These are phyloP conservation scores for Davidsoniella eucalypti DNA, from an alignment of 2,329 filamentous ascomycete genomes.

Conservation along the genomic window DNA sequence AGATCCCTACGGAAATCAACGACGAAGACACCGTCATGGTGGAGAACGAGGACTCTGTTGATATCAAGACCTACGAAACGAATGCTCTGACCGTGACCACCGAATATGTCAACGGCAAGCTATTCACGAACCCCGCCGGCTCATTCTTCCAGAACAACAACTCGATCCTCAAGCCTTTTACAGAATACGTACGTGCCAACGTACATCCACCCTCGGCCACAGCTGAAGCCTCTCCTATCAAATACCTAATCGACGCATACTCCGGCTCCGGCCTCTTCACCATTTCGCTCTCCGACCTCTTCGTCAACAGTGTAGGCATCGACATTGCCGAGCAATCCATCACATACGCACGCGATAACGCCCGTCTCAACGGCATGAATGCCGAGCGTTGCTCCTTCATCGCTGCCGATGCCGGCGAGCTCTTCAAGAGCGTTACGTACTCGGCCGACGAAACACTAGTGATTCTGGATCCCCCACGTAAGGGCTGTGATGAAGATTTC, in stretches of 20 bases:
- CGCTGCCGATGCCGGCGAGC: conserved; percentile 66
- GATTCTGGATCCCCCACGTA: conserved; percentile 92
- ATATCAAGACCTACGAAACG: conserved; percentile 79
- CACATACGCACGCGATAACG: conserved; percentile 61
- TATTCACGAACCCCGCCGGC: conserved; percentile 81
- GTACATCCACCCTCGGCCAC: conserved; percentile 40
- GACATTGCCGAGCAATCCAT: conserved; percentile 76
- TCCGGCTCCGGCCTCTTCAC: conserved; percentile 96
- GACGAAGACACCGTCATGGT: conserved; percentile 27
- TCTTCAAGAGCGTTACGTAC: conserved; percentile 46
- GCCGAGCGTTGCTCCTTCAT: conserved; percentile 62
- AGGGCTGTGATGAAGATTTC: conserved; percentile 81
- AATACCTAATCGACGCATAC: conserved; percentile 92
- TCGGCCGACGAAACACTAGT: conserved; percentile 65
- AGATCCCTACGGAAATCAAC: conserved; percentile 16
- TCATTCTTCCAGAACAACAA: conserved; percentile 99
- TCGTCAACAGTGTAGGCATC: conserved; percentile 74
- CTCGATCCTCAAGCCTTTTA: conserved; percentile 79
- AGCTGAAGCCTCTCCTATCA: conserved; percentile 32
- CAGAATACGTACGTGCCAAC: conserved; percentile 67
- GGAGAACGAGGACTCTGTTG: conserved; percentile 36
- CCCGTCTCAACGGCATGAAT: conserved; percentile 54
- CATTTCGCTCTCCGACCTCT: conserved; percentile 72
- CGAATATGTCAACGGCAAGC: conserved; percentile 73
- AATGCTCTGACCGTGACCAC: conserved; percentile 67